Evolutionary conservation across 73 alveolate genomes (phyloP).

Genomic region (Paramecium octaurelia): DNA sequence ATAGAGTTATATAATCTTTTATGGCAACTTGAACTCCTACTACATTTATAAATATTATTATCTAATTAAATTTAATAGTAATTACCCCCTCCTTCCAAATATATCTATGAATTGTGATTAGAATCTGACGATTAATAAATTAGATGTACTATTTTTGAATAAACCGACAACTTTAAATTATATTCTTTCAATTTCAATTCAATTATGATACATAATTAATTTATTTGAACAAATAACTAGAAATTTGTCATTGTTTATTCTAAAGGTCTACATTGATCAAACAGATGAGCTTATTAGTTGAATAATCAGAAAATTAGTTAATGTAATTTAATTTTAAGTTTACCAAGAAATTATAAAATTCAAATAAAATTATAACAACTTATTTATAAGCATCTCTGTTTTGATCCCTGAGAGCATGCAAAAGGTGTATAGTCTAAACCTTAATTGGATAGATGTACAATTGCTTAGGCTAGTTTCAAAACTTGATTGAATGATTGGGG

Average conservation of each 20-base stretch:
- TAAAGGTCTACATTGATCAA: no score
- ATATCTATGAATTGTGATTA: background rate
- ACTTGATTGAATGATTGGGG: background rate
- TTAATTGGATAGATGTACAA: background rate
- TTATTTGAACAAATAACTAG: no score
- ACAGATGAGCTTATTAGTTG: background rate
- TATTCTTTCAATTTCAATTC: background rate
- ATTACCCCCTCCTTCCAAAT: background rate
- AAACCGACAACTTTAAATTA: background rate
- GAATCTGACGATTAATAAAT: background rate
- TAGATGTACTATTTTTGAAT: background rate
- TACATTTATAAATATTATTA: conserved; percentile 5
- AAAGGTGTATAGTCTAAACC: background rate
- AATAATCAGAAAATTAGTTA: background rate
- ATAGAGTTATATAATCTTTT: background rate
- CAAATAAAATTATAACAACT: background rate
- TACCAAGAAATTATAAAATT: background rate
- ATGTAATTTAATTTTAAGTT: background rate
- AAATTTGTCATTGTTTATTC: background rate
- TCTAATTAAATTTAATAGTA: background rate
- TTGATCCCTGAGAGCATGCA: no score
- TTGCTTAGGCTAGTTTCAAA: background rate
- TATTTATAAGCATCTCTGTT: background rate
- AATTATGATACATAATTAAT: no score
- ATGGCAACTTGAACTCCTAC: conserved; percentile 47